Base-by-base conservation (phyloP, 495 filamentous ascomycete genomes). In the Talaromyces ruber region DNA sequence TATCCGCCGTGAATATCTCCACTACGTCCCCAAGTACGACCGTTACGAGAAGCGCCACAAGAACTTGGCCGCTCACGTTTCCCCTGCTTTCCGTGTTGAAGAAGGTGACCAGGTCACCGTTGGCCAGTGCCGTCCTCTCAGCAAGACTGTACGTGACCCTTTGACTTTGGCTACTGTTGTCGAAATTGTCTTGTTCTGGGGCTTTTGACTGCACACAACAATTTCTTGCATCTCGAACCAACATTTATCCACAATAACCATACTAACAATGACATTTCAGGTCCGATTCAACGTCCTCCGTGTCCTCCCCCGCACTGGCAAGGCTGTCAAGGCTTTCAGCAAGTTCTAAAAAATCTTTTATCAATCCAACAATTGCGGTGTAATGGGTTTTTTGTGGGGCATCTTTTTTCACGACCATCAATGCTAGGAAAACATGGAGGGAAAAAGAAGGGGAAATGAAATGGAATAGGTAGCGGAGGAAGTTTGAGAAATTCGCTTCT, bases 31-130 rank as follows among this genome's bases (percentile, higher is more conserved):
- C 75, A 98, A 98, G 82, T 98, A 97, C 86, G 82, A 89, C 75
- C 88, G 94, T 86, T 99, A 99, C 81, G 95, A 99, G 90, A 97
- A 96, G 86, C 84, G 94, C 73, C 94, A 99, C 87, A 98, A 96
- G 89, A 99, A 99, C 86, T 83, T 99, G 51, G 89, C 94, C 68
- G 95, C 93, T 65, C 94, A 99, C 85, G 94, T 98, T 65, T 96
- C 92, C 62, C 94, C 94, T 70, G 93, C 93, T 77, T 99, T 99
- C 90, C 94, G 94, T 94, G 92, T 98, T 71, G 90, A 94, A 85
- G 93, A 97, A 71, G 94, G 94, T 85, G 95, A 99, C 80, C 88
- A 91, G 82, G 94, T 99, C 70, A 97, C 92, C 67, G 94, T 99
- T 79, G 94, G 94, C 79, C 93, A 98, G 84, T 98, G 95, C 88